These are phyloP conservation scores for Marvania coccoides DNA, from an alignment of 139 green algal genomes.

Conservation along the genomic window DNA sequence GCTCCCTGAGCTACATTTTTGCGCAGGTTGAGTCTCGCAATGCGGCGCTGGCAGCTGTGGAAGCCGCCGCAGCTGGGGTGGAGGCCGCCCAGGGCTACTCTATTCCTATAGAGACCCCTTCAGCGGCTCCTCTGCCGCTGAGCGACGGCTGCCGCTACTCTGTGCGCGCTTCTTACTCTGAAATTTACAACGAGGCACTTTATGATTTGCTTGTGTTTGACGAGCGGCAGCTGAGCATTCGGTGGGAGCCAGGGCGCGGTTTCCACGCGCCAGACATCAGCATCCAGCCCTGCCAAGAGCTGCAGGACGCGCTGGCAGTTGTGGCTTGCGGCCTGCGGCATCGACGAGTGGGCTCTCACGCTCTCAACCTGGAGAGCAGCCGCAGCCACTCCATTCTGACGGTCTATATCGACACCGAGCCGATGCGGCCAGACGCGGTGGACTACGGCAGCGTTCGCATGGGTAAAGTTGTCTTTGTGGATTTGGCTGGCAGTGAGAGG, in stretches of 20 bases:
- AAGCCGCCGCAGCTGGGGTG: no score
- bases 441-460: constrained; percentile 48
- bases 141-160: constrained; percentile 7
- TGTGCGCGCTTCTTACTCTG: constrained; percentile 62
- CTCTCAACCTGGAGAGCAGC: constrained; percentile 78
- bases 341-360: constrained; percentile 66
- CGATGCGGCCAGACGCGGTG: constrained; percentile 6
- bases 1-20: constrained; percentile 61
- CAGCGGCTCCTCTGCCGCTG: no score
- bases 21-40: constrained; percentile 25
- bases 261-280: constrained; percentile 69
- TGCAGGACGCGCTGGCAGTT: constrained; percentile 36
- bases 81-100: no score
- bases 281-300: constrained; percentile 13
- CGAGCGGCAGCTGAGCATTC: constrained; percentile 55
- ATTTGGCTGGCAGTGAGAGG: constrained; percentile 86
- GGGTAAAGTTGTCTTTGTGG: constrained; percentile 80
- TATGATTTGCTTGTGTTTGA: constrained; percentile 67
- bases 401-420: constrained; percentile 53
- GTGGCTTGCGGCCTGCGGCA: constrained; percentile 43
- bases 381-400: constrained; percentile 83
- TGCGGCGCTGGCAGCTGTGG: background rate
- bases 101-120: no score
- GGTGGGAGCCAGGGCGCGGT: constrained; percentile 63
- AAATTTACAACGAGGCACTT: constrained; percentile 89